A percentile compares a stretch with the other conserved stretches of the same genome.
Conservation (phyloP, 495 filamentous ascomycete species). For the Penicillium steckii region DNA sequence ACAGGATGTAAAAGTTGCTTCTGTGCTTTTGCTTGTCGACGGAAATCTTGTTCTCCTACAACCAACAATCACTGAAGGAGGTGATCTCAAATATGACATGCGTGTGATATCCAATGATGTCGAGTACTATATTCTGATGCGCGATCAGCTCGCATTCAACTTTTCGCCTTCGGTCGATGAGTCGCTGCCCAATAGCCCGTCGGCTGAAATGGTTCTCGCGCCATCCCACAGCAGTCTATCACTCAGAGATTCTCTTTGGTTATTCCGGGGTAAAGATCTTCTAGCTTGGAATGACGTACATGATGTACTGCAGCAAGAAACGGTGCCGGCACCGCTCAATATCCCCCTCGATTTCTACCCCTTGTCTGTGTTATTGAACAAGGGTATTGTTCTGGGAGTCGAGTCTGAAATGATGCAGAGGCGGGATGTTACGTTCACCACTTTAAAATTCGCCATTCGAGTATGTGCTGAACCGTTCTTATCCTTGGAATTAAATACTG, state of each 20-base stretch:
- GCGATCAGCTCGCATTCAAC: constrained; percentile 68
- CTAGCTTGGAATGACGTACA: constrained; percentile 89
- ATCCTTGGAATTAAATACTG: neutral
- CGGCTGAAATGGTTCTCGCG: constrained; percentile 46
- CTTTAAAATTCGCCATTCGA: constrained; percentile 78
- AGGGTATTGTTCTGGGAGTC: constrained; percentile 85
- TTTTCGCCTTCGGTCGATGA: constrained; percentile 41
- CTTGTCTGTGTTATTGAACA: constrained; percentile 76
- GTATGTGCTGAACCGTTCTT: constrained; percentile 44
- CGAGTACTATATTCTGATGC: constrained; percentile 90
- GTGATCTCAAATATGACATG: constrained; percentile 96
- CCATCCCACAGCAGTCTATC: constrained; percentile 45
- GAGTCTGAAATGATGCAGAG: constrained; percentile 91
- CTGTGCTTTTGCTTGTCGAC: constrained; percentile 91
- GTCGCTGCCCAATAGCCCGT: constrained; percentile 51
- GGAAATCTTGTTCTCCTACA: constrained; percentile 93
- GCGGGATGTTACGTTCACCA: constrained; percentile 83
- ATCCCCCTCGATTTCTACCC: constrained; percentile 87
- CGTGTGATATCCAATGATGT: constrained; percentile 91
- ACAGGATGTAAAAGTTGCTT: constrained; percentile 92
- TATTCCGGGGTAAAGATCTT: constrained; percentile 82
- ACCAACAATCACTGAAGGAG: constrained; percentile 72
- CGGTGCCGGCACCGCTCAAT: constrained; percentile 42
- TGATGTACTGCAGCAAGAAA: constrained; percentile 65
- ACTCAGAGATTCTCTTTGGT: constrained; percentile 88